Evolutionary conservation across 768 basidiomycete species (phyloP).

Genomic region (Exsudoporus frostii): DNA sequence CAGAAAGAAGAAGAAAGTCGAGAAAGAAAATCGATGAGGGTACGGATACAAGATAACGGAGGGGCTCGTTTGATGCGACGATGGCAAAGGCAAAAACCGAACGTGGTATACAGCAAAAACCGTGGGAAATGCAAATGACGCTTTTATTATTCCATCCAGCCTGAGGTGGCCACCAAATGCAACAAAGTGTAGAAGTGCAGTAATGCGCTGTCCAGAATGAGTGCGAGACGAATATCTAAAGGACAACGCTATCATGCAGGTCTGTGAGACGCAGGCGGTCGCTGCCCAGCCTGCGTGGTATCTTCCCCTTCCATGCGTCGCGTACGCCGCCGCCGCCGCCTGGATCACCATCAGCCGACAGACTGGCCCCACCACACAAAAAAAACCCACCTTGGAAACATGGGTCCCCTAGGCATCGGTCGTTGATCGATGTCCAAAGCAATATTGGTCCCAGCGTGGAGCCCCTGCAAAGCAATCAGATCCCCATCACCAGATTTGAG

Average conservation of each 20-base stretch:
- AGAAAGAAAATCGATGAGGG: slow-evolving; percentile 32
- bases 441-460: slow-evolving; percentile 91
- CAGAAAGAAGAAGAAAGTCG: slow-evolving; percentile 10
- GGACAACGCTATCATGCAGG: not conserved
- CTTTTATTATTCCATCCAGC: not conserved
- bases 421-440: slow-evolving; percentile 89
- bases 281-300: not conserved
- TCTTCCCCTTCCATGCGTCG: slow-evolving; percentile 17
- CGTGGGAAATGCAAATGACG: slow-evolving; percentile 26
- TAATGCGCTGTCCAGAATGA: not conserved
- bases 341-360: not conserved
- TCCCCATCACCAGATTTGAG: not conserved
- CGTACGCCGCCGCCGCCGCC: slow-evolving; percentile 30
- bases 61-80: slow-evolving; percentile 30
- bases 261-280: not conserved
- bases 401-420: slow-evolving; percentile 85
- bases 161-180: not conserved
- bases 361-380: too few relatives aligned
- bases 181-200: not conserved
- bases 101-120: slow-evolving; percentile 26
- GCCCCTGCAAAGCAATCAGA: slow-evolving; percentile 46
- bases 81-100: slow-evolving; percentile 32
- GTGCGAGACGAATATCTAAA: not conserved
- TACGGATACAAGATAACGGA: slow-evolving; percentile 35
- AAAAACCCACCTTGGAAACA: slow-evolving; percentile 66